Evolutionary conservation across 768 basidiomycete species (phyloP), one percentile per base, ranked within the genome.

Genomic region (Pholiota conissans): DNA sequence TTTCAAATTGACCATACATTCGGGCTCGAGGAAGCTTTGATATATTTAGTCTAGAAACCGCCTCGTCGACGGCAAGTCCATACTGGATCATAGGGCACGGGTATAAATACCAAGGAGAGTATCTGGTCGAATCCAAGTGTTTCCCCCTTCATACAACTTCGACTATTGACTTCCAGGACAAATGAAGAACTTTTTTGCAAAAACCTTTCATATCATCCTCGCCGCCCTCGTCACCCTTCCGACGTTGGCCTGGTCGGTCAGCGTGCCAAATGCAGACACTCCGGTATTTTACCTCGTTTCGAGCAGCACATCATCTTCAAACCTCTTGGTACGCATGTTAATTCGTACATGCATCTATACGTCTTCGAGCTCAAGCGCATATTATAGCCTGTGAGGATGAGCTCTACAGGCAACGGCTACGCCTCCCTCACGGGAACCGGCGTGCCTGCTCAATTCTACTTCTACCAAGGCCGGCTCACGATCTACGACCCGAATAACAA

Each of bases 231-330:
- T 53, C 45, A 58, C 29, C 42, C 56, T 51, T 48, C 57, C 48
- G 28, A 39, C 24, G 27, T 57, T 52, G n/a, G 58, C 60, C 3
- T 46, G 16, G 32, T 62, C 62, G 3, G 53, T 65, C 10, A 53
- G 55, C 14, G 40, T 67, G 18, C 72, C 73, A 24, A 67, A 67
- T 46, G 72, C 71, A 3, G 66, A 66, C 55, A 72, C 73, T 0
- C 73, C 74, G 7, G 55, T 63, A 2, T 74, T 76, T 65, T 72
- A 76, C 57, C 65, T 75, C 24, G 71, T 75, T 18, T 63, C 74
- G 1, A 58, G 55, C 18, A 64, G 62, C 29, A 35, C 59, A 1
- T 62, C 55, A 26, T 55, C 67, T 22, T 55, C 65, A 3, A 73
- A 70, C 54, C 60, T 72, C 5, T 49, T 69, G 50, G 71, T 69